Conservation (phyloP, 2,329 filamentous ascomycete genomes). For the Chalaropsis thielavioides region DNA sequence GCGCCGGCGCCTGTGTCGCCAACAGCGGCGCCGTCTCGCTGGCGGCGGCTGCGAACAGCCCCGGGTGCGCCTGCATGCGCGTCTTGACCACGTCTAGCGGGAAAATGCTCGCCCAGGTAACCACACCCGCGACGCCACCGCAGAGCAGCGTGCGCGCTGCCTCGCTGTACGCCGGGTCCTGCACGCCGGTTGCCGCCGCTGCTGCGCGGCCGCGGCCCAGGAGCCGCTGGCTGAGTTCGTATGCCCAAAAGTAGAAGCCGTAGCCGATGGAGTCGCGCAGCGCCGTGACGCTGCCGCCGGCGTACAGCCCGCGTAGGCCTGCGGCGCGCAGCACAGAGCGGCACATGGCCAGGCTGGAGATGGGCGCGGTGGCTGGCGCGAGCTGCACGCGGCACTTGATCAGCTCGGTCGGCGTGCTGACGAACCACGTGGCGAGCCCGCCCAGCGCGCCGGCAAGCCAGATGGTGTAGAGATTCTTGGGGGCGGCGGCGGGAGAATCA, state of each 20-base stretch:
- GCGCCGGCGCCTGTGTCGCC: conserved; percentile 18
- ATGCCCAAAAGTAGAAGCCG: conserved; percentile 94
- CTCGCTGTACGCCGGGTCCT: conserved; percentile 23
- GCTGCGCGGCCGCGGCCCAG: conserved; percentile 9
- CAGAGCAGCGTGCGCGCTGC: conserved; percentile 59
- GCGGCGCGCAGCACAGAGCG: conserved; percentile 41
- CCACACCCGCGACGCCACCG: conserved; percentile 73
- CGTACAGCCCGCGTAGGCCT: conserved; percentile 60
- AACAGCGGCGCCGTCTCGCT: conserved; percentile 24
- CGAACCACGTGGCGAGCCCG: conserved; percentile 70
- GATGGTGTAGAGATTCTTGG: conserved; percentile 40
- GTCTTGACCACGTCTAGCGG: conserved; percentile 90
- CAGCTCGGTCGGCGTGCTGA: conserved; percentile 80
- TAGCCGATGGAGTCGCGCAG: conserved; percentile 82
- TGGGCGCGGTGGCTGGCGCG: conserved; percentile 19
- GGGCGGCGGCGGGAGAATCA: conserved; percentile 28
- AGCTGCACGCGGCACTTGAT: conserved; percentile 82
- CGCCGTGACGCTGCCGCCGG: conserved; percentile 68
- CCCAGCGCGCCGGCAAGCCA: conserved; percentile 70
- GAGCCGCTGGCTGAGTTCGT: conserved; percentile 41
- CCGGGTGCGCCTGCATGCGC: conserved; percentile 46
- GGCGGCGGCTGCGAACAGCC: not conserved
- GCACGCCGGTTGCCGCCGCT: conserved; percentile 15
- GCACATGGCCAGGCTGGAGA: conserved; percentile 41
- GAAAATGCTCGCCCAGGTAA: conserved; percentile 83